phyloP scores from a whole-genome alignment of 2,329 filamentous ascomycete species.

The Leptographium galeiforme region DNA sequence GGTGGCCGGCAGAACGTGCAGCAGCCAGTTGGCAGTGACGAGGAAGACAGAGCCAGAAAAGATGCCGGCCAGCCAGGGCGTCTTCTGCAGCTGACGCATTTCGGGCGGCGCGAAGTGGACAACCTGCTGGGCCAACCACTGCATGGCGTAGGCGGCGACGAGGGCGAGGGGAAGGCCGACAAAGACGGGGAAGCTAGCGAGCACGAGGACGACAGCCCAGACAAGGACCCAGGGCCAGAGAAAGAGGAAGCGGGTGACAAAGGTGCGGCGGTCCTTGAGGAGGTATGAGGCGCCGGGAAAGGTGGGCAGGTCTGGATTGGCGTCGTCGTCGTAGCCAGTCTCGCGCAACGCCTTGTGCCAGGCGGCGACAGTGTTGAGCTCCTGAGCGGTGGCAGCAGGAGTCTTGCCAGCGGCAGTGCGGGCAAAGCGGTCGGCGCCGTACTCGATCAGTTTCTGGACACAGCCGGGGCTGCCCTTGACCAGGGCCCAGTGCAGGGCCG shows the following conservation, averaged over 20 bases:
- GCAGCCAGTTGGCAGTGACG: constrained; percentile 63
- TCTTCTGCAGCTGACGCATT: constrained; percentile 82
- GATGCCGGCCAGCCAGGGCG: constrained; percentile 86
- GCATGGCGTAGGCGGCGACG: constrained; percentile 53
- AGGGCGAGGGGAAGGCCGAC: constrained; percentile 61
- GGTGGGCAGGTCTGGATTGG: constrained; percentile 52
- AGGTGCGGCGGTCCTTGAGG: constrained; percentile 61
- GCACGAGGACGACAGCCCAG: constrained; percentile 54
- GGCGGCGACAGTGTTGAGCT: constrained; percentile 73
- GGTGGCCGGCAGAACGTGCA: constrained; percentile 48
- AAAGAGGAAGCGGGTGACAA: constrained; percentile 79
- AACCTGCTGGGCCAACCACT: constrained; percentile 65
- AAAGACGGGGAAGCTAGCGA: constrained; percentile 63
- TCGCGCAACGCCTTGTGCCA: constrained; percentile 19
- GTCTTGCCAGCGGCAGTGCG: constrained; percentile 86
- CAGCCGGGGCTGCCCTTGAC: constrained; percentile 85
- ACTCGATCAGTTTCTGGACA: constrained; percentile 88
- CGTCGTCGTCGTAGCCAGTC: constrained; percentile 42
- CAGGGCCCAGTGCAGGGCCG: constrained; percentile 88
- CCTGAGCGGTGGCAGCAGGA: constrained; percentile 68
- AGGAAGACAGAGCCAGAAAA: constrained; percentile 80
- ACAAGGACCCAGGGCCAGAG: constrained; percentile 74
- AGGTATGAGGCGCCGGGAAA: constrained; percentile 63
- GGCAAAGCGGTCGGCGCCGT: constrained; percentile 85
- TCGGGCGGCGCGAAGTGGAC: constrained; percentile 73